phyloP scores from a whole-genome alignment of 2,329 filamentous ascomycete genomes.

The Cercospora beticola region DNA sequence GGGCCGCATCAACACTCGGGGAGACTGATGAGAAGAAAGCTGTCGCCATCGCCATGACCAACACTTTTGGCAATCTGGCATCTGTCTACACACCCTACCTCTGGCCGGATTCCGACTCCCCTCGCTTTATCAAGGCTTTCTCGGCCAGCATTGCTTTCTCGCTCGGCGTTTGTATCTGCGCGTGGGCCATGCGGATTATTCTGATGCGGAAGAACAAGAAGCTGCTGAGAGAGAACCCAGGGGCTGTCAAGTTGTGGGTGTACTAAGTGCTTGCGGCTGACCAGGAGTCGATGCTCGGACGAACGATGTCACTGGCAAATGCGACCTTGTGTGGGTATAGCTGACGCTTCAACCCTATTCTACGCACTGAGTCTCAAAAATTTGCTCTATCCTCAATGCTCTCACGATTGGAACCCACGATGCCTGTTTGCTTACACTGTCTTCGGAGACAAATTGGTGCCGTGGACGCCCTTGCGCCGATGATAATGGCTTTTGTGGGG shows the following conservation, averaged over 20 bases:
- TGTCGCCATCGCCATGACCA: slow-evolving; percentile 41
- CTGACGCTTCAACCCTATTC: not conserved
- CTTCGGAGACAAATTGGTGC: not conserved
- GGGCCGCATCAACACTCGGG: slow-evolving; percentile 44
- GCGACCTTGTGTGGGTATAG: not conserved
- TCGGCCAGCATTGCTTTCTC: slow-evolving; percentile 35
- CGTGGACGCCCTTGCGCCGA: not conserved
- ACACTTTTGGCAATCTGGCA: slow-evolving; percentile 31
- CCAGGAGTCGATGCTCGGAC: not conserved
- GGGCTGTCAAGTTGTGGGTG: slow-evolving; percentile 15
- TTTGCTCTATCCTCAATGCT: not conserved
- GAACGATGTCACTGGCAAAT: not conserved
- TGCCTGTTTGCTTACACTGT: not conserved
- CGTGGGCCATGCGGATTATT: slow-evolving; percentile 30
- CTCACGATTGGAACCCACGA: not conserved
- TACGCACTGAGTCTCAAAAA: not conserved
- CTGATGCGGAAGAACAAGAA: slow-evolving; percentile 30
- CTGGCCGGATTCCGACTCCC: slow-evolving; percentile 32
- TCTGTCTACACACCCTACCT: slow-evolving; percentile 42
- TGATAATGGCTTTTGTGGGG: not conserved
- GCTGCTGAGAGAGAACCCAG: slow-evolving; percentile 22
- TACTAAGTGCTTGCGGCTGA: not conserved
- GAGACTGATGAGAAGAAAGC: slow-evolving; percentile 48
- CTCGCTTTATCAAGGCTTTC: slow-evolving; percentile 37
- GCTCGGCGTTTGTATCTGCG: slow-evolving; percentile 31